These are phyloP conservation scores for Inga oerstediana DNA, from an alignment of 306 rosid genomes.

Conservation along the genomic window DNA sequence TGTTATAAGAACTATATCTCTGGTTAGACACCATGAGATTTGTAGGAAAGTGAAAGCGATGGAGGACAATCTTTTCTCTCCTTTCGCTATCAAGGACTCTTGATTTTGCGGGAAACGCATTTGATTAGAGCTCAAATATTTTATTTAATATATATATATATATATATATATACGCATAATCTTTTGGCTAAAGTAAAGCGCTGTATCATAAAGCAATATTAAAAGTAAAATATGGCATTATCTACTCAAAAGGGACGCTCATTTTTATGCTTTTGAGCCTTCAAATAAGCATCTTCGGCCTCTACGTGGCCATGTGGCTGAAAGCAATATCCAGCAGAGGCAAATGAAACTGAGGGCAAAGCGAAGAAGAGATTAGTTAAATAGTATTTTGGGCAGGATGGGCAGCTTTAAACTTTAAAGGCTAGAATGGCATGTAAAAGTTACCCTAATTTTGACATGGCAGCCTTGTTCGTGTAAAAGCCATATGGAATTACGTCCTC, in stretches of 20 bases:
- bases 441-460: conserved; percentile 85
- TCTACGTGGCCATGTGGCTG: conserved; percentile 94
- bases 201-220: conserved; percentile 77
- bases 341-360: conserved; percentile 36
- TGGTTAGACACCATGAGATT: conserved; percentile 49
- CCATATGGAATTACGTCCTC: conserved; percentile 78
- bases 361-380: conserved; percentile 35
- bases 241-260: conserved; percentile 99
- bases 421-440: conserved; percentile 68
- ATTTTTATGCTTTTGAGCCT: conserved; percentile 89
- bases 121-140: conserved; percentile 46
- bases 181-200: conserved; percentile 91
- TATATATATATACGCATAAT: conserved; percentile 26
- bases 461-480: conserved; percentile 90
- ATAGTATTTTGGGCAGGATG: conserved; percentile 57
- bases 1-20: conserved; percentile 33
- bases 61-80: conserved; percentile 46
- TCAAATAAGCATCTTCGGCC: conserved; percentile 88
- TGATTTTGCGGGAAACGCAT: conserved; percentile 47
- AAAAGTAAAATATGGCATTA: conserved; percentile 99
- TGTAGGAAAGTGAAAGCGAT: conserved; percentile 56
- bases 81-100: conserved; percentile 47
- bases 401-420: conserved; percentile 64
- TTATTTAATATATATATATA: conserved; percentile 23
- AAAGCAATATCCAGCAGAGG: conserved; percentile 71